These are phyloP conservation scores for Fusarium sp. DNA, from an alignment of 2,329 filamentous ascomycete genomes.

Conservation along the genomic window DNA sequence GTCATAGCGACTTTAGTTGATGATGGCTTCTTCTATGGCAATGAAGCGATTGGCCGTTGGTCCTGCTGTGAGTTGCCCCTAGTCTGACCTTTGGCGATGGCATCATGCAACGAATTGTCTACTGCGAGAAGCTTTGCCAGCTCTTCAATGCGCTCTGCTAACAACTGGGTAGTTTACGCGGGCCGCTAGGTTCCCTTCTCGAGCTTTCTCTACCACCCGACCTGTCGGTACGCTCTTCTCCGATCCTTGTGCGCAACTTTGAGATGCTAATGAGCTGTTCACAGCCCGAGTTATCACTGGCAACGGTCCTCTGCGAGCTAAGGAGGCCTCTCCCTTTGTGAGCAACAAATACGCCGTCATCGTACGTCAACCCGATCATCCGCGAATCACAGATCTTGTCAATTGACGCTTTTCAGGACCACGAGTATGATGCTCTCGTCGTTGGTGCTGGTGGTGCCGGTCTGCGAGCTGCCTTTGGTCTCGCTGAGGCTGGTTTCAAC, in stretches of 20 bases:
- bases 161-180: slow-evolving; percentile 69
- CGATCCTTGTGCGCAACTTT: slow-evolving; percentile 14
- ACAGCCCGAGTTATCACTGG: slow-evolving; percentile 83
- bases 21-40: slow-evolving; percentile 74
- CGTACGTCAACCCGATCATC: slow-evolving; percentile 65
- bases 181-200: slow-evolving; percentile 72
- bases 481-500: slow-evolving; percentile 90
- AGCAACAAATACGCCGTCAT: slow-evolving; percentile 95
- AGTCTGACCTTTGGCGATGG: slow-evolving; percentile 34
- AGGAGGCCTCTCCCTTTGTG: slow-evolving; percentile 90
- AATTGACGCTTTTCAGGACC: slow-evolving; percentile 71
- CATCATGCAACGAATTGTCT: slow-evolving; percentile 18
- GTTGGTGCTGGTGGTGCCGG: slow-evolving; percentile 87
- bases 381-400: slow-evolving; percentile 17
- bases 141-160: slow-evolving; percentile 35
- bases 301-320: slow-evolving; percentile 87
- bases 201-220: slow-evolving; percentile 89
- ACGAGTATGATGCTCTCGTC: slow-evolving; percentile 98
- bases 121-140: slow-evolving; percentile 30
- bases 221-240: slow-evolving; percentile 73
- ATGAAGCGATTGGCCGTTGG: slow-evolving; percentile 71
- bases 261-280: slow-evolving; percentile 31
- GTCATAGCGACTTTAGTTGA: slow-evolving; percentile 51
- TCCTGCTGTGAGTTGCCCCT: slow-evolving; percentile 65
- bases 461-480: slow-evolving; percentile 85